Evolutionary conservation across 345 rosid genomes (phyloP).

Genomic region (Linum lewisii): DNA sequence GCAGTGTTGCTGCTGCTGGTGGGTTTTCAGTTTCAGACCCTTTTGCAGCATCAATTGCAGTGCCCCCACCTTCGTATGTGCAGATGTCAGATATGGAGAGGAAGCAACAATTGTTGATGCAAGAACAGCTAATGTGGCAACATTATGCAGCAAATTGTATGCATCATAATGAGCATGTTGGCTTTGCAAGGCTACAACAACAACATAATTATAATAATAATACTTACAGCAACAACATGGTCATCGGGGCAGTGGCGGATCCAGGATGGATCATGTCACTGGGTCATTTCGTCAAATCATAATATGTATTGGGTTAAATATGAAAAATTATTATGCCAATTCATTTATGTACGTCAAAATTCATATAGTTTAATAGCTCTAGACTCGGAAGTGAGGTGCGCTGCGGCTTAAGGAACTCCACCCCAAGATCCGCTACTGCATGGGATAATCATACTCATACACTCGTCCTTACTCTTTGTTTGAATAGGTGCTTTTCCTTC

Average conservation of each 20-base stretch:
- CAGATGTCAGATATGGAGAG: constrained; percentile 56
- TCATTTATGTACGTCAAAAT: no score
- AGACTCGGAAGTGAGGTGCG: no score
- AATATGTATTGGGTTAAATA: no score
- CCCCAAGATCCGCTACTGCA: no score
- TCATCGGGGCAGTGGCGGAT: no score
- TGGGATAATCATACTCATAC: constrained; percentile 10
- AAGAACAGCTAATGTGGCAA: constrained; percentile 53
- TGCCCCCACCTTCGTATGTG: constrained; percentile 42
- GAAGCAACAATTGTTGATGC: constrained; percentile 39
- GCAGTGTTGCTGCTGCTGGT: constrained; percentile 42
- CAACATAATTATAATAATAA: neutral
- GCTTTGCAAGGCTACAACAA: constrained; percentile 19
- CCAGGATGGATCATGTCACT: no score
- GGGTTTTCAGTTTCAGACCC: constrained; percentile 32
- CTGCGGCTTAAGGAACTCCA: no score
- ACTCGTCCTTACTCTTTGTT: no score
- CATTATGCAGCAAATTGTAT: constrained; percentile 37
- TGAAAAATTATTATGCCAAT: no score
- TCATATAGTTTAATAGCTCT: no score
- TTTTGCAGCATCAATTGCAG: constrained; percentile 37
- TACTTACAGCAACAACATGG: constrained; percentile 12
- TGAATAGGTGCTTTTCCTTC: no score
- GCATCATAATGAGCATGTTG: constrained; percentile 45
- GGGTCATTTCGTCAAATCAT: no score